Base-by-base conservation (phyloP, 371 early-diverging fungal species). In the Mucor irregularis region DNA sequence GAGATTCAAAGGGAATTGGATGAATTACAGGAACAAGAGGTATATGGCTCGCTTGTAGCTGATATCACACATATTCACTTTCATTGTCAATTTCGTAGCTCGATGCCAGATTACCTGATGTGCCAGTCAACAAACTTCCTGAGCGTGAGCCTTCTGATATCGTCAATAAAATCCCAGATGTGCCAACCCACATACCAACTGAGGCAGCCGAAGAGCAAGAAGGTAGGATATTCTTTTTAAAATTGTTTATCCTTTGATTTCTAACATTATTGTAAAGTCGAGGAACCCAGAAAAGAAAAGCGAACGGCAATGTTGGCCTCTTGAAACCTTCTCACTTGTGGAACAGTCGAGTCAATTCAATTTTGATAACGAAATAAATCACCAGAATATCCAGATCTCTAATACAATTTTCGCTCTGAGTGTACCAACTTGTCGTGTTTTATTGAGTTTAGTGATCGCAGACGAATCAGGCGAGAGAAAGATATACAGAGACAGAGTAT, bases 1-100 rank as follows among this genome's bases (percentile, higher is more conserved):
- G 93, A 89, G 5, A 89, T 92, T 33, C 71, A 86, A 64, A 72
- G 68, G 13, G 93, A 96, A 71, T 78, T 96, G 28, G 92, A 90
- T 39, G 73, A 67, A 59, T 64, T 90, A 28, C 66, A 68, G 46
- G 64, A 69, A 31, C 50, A 68, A 64, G 79, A 79, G 68, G 79
- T 76, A 66, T 38, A 31, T 7, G 6, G 26, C 11, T 4, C 46
- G n/a, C n/a, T n/a, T n/a, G n/a, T n/a, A n/a, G n/a, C n/a, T n/a
- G n/a, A n/a, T n/a, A n/a, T n/a, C n/a, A n/a, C n/a, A n/a, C n/a
- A 21, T 28, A 26, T 14, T 10, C 22, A 30, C 3, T 50, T 14
- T 16, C 4, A n/a, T n/a, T n/a, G n/a, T n/a, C n/a, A n/a, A n/a
- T n/a, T n/a, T n/a, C n/a, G n/a, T 40, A 76, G 76, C 22, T 76